These are phyloP conservation scores for Suillus lakei DNA, from an alignment of 768 basidiomycete species.

Conservation along the genomic window DNA sequence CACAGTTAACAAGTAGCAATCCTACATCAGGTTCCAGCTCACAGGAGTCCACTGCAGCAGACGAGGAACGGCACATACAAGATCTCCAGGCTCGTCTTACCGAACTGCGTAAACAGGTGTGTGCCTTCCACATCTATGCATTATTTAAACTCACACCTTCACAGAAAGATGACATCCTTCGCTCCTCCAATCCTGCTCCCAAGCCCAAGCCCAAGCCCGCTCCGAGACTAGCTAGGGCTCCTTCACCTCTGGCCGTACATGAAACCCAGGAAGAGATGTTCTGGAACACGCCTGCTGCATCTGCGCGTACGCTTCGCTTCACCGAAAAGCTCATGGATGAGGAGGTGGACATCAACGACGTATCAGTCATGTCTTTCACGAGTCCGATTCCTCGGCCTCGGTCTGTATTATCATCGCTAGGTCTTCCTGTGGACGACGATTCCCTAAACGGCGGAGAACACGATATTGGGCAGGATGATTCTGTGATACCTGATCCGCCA, in stretches of 20 bases:
- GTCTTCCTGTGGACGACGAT: not conserved
- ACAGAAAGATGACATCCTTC: slow-evolving; percentile 35
- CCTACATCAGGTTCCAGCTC: slow-evolving; percentile 24
- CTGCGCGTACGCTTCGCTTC: slow-evolving; percentile 64
- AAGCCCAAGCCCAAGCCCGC: slow-evolving; percentile 23
- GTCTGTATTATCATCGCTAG: slow-evolving; percentile 33
- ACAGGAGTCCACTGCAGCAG: slow-evolving; percentile 34
- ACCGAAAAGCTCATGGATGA: slow-evolving; percentile 68
- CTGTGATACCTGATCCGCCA: not conserved
- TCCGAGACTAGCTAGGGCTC: slow-evolving; percentile 18
- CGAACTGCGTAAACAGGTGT: slow-evolving; percentile 45
- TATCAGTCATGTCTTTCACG: slow-evolving; percentile 50
- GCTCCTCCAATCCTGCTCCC: slow-evolving; percentile 22
- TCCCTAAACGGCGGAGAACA: slow-evolving; percentile 1
- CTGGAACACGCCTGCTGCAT: slow-evolving; percentile 63
- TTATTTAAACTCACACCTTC: not conserved
- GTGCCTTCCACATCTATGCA: slow-evolving; percentile 19
- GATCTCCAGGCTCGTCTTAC: slow-evolving; percentile 48
- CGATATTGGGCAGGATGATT: not conserved
- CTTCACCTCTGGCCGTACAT: slow-evolving; percentile 23
- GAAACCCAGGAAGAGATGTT: slow-evolving; percentile 59
- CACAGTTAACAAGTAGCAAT: slow-evolving; percentile 20
- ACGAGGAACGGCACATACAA: slow-evolving; percentile 48
- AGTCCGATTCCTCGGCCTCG: slow-evolving; percentile 45
- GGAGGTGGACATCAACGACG: slow-evolving; percentile 58